Evolutionary conservation across 106 monocot genomes (phyloP).

Genomic region (Xerophyta viscosa): DNA sequence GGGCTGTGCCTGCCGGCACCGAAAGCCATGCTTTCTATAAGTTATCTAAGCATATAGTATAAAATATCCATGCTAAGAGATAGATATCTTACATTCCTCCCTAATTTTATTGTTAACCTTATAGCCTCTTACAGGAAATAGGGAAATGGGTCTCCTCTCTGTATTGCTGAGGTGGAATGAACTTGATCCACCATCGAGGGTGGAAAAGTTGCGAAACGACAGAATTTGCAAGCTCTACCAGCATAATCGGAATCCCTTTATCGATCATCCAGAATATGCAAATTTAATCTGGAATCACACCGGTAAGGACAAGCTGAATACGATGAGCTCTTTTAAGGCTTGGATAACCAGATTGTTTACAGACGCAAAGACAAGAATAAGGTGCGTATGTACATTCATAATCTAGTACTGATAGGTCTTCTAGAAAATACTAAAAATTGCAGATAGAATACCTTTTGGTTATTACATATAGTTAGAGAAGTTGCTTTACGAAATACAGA

Average conservation of each 20-base stretch:
- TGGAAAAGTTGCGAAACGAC: conserved; percentile 56
- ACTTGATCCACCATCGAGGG: conserved; percentile 69
- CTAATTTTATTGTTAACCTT: no score
- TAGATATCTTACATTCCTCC: neutral
- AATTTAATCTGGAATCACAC: conserved; percentile 52
- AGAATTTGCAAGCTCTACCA: conserved; percentile 70
- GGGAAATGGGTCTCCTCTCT: conserved; percentile 76
- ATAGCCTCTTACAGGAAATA: conserved; percentile 25
- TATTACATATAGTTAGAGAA: no score
- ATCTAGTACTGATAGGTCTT: no score
- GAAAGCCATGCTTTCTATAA: no score
- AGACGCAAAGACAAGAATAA: conserved; percentile 39
- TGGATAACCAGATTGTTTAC: conserved; percentile 37
- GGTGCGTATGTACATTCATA: no score
- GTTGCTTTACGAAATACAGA: no score
- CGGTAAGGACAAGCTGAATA: neutral
- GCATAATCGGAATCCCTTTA: conserved; percentile 79
- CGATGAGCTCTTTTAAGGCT: conserved; percentile 2
- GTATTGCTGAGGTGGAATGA: conserved; percentile 69
- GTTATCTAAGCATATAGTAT: no score
- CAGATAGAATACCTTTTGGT: no score
- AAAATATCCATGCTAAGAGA: no score
- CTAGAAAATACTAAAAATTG: no score
- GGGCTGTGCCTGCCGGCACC: no score
- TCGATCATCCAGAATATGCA: conserved; percentile 89